Conservation (phyloP, 108 stramenopile species). For the Pseudonitzschia pungens region DNA sequence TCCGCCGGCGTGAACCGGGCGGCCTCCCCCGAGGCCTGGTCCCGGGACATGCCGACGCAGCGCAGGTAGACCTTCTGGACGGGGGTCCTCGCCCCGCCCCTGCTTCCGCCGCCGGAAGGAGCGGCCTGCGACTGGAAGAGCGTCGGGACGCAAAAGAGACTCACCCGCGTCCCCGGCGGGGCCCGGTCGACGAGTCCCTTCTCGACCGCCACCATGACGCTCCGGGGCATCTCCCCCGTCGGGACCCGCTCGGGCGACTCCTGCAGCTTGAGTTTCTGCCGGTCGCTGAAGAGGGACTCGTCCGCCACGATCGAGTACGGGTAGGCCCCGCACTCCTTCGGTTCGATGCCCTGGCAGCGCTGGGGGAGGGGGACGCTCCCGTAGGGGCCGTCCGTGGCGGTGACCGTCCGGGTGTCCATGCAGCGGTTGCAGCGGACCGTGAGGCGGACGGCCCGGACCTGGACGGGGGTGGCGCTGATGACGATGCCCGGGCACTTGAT, state of each 20-base stretch:
- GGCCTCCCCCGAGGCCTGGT: conserved; percentile 80
- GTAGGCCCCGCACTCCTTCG: conserved; percentile 74
- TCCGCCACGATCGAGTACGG: conserved; percentile 93
- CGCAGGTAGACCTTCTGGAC: conserved; percentile 79
- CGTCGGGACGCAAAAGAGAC: conserved; percentile 88
- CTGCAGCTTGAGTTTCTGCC: conserved; percentile 96
- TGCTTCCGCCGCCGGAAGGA: conserved; percentile 24
- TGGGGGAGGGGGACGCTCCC: conserved; percentile 59
- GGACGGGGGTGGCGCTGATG: conserved; percentile 82
- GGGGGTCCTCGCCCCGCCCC: background rate
- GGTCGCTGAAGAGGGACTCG: conserved; percentile 90
- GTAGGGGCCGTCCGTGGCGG: conserved; percentile 54
- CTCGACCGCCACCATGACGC: conserved; percentile 90
- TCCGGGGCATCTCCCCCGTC: conserved; percentile 96
- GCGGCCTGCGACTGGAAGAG: conserved; percentile 60
- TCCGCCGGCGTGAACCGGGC: conserved; percentile 90
- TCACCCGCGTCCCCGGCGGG: conserved; percentile 93
- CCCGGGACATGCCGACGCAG: conserved; percentile 89
- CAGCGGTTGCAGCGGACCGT: conserved; percentile 87
- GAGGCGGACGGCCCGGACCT: conserved; percentile 81
- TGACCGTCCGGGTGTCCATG: conserved; percentile 54
- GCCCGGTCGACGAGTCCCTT: conserved; percentile 89
- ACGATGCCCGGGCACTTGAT: conserved; percentile 96
- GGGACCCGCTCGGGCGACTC: conserved; percentile 92
- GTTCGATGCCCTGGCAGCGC: conserved; percentile 51